Evolutionary conservation across 768 basidiomycete species (phyloP).

Genomic region (Lactarius sp.): DNA sequence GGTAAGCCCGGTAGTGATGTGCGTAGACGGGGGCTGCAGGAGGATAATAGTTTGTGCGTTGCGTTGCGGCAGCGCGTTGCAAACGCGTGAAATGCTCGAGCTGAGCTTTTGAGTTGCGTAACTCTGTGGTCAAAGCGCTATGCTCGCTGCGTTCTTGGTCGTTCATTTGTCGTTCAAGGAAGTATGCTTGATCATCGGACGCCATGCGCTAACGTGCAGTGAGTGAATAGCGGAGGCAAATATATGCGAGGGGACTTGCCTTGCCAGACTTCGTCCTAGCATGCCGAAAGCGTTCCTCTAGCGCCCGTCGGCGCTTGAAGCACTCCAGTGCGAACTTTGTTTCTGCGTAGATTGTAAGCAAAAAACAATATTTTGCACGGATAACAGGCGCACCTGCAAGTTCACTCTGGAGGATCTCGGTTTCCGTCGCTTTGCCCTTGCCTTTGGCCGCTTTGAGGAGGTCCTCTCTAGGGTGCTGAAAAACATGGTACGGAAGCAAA

Average conservation of each 20-base stretch:
- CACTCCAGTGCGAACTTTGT: constrained; percentile 68
- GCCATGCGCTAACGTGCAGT: constrained; percentile 46
- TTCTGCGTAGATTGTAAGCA: constrained; percentile 39
- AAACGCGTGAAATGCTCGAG: constrained; percentile 65
- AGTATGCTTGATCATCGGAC: constrained; percentile 58
- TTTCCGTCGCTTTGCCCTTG: constrained; percentile 52
- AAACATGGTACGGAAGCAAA: constrained; percentile 75
- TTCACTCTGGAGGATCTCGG: constrained; percentile 43
- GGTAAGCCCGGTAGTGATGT: constrained; percentile 59
- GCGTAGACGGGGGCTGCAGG: constrained; percentile 28
- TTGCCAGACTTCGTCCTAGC: constrained; percentile 50
- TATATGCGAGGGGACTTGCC: constrained; percentile 36
- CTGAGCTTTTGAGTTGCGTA: constrained; percentile 58
- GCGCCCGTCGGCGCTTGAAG: constrained; percentile 48
- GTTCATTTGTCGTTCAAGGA: constrained; percentile 56
- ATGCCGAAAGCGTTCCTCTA: constrained; percentile 56
- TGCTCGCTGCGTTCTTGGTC: constrained; percentile 65
- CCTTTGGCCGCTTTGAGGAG: constrained; percentile 47
- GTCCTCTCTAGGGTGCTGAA: constrained; percentile 70
- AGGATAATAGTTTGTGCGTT: constrained; percentile 22
- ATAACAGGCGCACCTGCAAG: constrained; percentile 43
- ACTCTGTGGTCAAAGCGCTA: constrained; percentile 49
- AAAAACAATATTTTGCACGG: not conserved
- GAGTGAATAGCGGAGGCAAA: not conserved
- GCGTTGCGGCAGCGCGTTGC: constrained; percentile 47